A percentile compares a stretch with the other conserved stretches of the same genome.
These are phyloP conservation scores for Plasmodiophora brassicae DNA, from an alignment of 208 protist species.

Conservation along the genomic window DNA sequence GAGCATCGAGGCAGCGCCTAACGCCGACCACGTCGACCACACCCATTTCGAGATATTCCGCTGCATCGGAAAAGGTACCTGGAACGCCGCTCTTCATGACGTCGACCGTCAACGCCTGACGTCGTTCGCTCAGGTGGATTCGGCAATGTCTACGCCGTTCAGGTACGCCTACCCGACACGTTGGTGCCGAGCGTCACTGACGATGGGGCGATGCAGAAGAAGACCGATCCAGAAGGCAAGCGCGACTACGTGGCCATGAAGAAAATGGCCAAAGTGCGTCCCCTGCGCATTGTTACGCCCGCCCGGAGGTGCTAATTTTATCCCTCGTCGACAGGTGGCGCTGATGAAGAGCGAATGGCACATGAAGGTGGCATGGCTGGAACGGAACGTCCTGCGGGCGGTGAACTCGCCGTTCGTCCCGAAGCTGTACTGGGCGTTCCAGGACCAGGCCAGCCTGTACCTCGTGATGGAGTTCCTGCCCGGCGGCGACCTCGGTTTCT, in stretches of 20 bases:
- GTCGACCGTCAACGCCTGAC: not conserved
- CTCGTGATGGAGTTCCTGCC: conserved; percentile 11
- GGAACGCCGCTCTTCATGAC: not conserved
- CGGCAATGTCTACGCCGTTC: not conserved
- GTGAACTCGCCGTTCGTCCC: not conserved
- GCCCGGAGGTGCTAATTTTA: no score
- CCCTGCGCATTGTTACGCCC: no score
- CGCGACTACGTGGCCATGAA: not conserved
- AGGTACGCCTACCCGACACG: not conserved
- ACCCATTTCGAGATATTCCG: not conserved
- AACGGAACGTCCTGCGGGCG: not conserved
- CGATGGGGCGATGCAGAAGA: not conserved
- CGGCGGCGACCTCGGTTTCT: conserved; percentile 11
- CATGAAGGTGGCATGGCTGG: not conserved
- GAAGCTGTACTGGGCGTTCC: conserved; percentile 3
- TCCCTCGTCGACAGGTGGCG: no score
- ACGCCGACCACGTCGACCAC: not conserved
- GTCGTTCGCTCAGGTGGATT: conserved; percentile 35
- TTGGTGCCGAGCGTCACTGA: not conserved
- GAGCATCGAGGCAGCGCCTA: no score
- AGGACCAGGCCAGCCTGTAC: conserved; percentile 1
- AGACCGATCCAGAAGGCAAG: not conserved
- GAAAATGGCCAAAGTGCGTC: not conserved
- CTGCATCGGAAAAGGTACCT: not conserved
- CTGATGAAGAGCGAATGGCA: not conserved